Conservation (phyloP, 345 rosid species). For the Populus deltoides region DNA sequence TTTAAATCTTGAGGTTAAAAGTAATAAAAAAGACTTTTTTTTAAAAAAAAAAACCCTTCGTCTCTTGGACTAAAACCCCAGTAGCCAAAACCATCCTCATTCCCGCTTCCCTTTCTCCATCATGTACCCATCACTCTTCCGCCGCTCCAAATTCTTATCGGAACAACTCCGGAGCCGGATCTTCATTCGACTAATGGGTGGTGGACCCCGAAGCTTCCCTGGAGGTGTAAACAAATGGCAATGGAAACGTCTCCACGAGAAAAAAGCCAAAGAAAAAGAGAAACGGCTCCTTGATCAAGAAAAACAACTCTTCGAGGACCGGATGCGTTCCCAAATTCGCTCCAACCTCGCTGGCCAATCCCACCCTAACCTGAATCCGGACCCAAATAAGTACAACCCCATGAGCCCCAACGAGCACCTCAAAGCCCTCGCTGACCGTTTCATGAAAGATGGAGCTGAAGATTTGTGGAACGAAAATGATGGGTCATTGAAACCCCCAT, state of each 20-base stretch:
- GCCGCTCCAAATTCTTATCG: conserved; percentile 23
- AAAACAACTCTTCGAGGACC: conserved; percentile 81
- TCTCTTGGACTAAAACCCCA: conserved; percentile 10
- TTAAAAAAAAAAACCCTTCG: neutral
- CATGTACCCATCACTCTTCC: conserved; percentile 15
- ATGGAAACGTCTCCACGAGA: conserved; percentile 98
- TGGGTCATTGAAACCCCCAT: conserved; percentile 51
- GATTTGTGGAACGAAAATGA: conserved; percentile 89
- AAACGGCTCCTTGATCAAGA: conserved; percentile 79
- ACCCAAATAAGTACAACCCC: conserved; percentile 31
- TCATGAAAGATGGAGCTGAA: conserved; percentile 82
- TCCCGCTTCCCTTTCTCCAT: neutral
- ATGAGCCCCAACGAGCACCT: conserved; percentile 62
- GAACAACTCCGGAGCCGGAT: conserved; percentile 26
- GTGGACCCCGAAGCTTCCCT: conserved; percentile 92
- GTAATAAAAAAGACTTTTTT: too few species aligned
- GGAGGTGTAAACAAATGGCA: conserved; percentile 98
- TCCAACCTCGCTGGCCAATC: conserved; percentile 41
- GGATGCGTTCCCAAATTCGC: conserved; percentile 70
- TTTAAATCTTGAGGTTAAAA: too few species aligned
- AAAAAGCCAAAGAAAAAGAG: conserved; percentile 85
- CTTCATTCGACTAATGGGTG: conserved; percentile 71
- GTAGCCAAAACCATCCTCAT: neutral
- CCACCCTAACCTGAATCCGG: conserved; percentile 15
- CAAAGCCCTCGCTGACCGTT: conserved; percentile 81